Evolutionary conservation across 1,284 basidiomycete species (phyloP).

Genomic region (Sporisorium reilianum): DNA sequence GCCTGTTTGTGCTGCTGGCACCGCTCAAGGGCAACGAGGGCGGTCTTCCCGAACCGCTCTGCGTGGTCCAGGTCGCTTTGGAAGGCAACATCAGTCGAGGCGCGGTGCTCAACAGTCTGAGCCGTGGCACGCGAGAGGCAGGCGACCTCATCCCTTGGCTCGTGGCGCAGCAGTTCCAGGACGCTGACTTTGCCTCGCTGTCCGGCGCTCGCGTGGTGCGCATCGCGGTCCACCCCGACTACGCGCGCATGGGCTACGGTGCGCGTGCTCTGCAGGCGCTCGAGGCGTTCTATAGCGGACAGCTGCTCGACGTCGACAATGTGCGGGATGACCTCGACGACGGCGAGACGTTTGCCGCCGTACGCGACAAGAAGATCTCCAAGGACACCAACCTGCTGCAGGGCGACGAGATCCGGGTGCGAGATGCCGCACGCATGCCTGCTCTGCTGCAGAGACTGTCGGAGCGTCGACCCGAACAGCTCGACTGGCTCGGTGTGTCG

Average conservation of each 20-base stretch:
- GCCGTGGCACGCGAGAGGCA: constrained; percentile 82
- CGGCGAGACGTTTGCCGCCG: constrained; percentile 64
- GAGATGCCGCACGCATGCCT: constrained; percentile 84
- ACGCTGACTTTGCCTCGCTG: constrained; percentile 87
- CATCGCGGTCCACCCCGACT: constrained; percentile 97
- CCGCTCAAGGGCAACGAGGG: constrained; percentile 69
- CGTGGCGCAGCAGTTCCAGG: constrained; percentile 95
- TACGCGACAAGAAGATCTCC: constrained; percentile 71
- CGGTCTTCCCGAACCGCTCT: constrained; percentile 76
- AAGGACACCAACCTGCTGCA: constrained; percentile 41
- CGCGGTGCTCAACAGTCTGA: constrained; percentile 86
- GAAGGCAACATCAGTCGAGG: constrained; percentile 93
- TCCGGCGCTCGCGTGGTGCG: constrained; percentile 92
- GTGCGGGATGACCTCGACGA: constrained; percentile 51
- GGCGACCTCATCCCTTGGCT: constrained; percentile 99
- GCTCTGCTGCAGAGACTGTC: constrained; percentile 90
- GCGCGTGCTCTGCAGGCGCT: constrained; percentile 88
- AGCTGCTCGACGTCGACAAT: constrained; percentile 81
- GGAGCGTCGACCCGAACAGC: constrained; percentile 86
- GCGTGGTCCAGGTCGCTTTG: constrained; percentile 87
- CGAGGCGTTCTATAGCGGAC: constrained; percentile 87
- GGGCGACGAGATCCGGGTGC: constrained; percentile 74
- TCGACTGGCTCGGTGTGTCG: constrained; percentile 96
- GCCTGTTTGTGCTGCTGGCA: constrained; percentile 93
- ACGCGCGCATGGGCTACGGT: constrained; percentile 93